phyloP scores from a whole-genome alignment of 2,329 filamentous ascomycete species.

The Aureobasidium melanogenum region DNA sequence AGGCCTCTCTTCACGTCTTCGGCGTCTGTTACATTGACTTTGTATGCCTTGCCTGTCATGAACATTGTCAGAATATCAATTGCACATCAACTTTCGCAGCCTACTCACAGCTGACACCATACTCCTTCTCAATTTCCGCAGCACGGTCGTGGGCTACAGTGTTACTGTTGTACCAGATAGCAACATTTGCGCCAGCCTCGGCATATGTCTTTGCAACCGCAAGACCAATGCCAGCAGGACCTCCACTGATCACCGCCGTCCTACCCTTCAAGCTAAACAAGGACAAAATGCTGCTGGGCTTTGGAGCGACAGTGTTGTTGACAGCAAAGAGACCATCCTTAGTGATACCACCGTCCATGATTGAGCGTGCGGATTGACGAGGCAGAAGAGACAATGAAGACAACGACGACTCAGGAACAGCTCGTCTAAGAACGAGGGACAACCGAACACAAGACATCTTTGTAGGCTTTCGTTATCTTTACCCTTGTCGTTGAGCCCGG shows the following conservation, averaged over 20 bases:
- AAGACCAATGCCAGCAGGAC: constrained; percentile 27
- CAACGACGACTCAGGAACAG: not conserved
- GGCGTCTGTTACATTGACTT: constrained; percentile 37
- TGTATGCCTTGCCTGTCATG: constrained; percentile 38
- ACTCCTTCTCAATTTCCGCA: constrained; percentile 24
- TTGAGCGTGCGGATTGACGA: not conserved
- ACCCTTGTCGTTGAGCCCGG: not conserved
- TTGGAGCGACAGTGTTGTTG: constrained; percentile 27
- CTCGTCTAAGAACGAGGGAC: not conserved
- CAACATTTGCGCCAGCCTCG: constrained; percentile 36
- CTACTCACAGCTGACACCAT: constrained; percentile 25
- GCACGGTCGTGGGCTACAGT: constrained; percentile 25
- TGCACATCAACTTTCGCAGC: not conserved
- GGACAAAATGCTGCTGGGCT: constrained; percentile 18
- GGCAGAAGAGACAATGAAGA: not conserved
- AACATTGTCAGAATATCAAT: not conserved
- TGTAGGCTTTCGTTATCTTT: not conserved
- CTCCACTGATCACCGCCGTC: constrained; percentile 29
- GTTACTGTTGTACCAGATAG: constrained; percentile 36
- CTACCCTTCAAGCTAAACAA: constrained; percentile 27
- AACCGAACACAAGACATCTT: constrained; percentile 3
- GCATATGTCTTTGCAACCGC: constrained; percentile 26
- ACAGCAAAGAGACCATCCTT: constrained; percentile 27
- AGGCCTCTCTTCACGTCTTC: constrained; percentile 34
- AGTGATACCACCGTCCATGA: constrained; percentile 24